phyloP scores from a whole-genome alignment of 352 stramenopile species.

The Phytophthora gonapodyides region DNA sequence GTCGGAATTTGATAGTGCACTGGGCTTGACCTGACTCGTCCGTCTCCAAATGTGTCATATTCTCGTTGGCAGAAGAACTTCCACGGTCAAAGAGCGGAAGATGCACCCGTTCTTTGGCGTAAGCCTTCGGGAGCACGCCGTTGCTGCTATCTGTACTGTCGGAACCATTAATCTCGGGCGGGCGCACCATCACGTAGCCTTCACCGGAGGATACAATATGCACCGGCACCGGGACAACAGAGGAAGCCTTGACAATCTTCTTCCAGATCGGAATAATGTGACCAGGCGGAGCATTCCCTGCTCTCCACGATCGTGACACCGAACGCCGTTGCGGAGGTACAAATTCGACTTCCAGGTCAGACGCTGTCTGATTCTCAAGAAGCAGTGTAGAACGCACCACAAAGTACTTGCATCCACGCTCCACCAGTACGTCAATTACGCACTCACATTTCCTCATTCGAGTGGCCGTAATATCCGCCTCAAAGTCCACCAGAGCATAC shows the following conservation, averaged over 20 bases:
- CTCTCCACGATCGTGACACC: conserved; percentile 40
- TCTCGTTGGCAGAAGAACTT: conserved; percentile 35
- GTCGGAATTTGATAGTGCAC: conserved; percentile 79
- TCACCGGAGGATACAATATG: conserved; percentile 76
- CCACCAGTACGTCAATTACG: conserved; percentile 84
- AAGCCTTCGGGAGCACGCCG: conserved; percentile 53
- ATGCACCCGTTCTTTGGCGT: conserved; percentile 76
- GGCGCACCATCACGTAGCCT: conserved; percentile 74
- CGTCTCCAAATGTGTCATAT: conserved; percentile 28
- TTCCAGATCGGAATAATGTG: conserved; percentile 73
- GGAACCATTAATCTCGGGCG: conserved; percentile 54
- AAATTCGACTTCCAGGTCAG: conserved; percentile 87
- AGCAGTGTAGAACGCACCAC: conserved; percentile 81
- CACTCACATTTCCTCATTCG: conserved; percentile 82
- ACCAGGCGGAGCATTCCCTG: conserved; percentile 32
- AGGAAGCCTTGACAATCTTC: conserved; percentile 59
- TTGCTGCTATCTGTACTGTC: conserved; percentile 23
- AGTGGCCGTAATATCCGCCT: conserved; percentile 48
- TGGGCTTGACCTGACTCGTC: conserved; percentile 42
- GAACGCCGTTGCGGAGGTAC: conserved; percentile 57
- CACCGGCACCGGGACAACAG: conserved; percentile 67
- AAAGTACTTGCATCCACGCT: conserved; percentile 89
- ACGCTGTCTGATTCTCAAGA: conserved; percentile 84
- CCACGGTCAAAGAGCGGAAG: conserved; percentile 71
- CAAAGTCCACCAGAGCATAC: conserved; percentile 75